Conservation (phyloP, 2,329 filamentous ascomycete genomes). For the Verticillium isaacii region DNA sequence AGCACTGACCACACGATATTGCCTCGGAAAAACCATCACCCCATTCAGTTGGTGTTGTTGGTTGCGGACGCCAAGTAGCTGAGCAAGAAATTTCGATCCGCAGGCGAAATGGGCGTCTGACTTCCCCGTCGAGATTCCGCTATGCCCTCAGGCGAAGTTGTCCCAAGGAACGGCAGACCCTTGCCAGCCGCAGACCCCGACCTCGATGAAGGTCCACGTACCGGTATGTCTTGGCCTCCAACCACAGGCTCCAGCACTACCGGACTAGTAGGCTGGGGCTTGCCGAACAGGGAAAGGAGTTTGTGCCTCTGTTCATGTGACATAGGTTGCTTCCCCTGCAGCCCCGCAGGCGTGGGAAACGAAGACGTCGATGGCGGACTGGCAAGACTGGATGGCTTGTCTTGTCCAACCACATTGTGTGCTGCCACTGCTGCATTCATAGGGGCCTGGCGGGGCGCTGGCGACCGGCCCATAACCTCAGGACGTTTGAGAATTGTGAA, state of each 20-base stretch:
- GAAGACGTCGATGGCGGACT: constrained; percentile 20
- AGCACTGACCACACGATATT: no score
- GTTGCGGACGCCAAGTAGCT: constrained; percentile 63
- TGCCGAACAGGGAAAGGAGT: constrained; percentile 60
- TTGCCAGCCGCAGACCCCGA: constrained; percentile 26
- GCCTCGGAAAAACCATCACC: neutral
- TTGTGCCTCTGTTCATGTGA: constrained; percentile 38
- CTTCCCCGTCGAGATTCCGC: constrained; percentile 38
- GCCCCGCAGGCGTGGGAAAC: constrained; percentile 19
- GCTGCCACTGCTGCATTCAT: neutral
- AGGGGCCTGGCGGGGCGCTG: constrained; percentile 1
- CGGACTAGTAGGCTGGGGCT: constrained; percentile 24
- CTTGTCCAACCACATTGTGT: neutral
- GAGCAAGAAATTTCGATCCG: constrained; percentile 71
- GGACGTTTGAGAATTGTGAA: constrained; percentile 4
- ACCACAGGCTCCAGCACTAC: neutral
- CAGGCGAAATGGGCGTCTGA: constrained; percentile 57
- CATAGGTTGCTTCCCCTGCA: constrained; percentile 27
- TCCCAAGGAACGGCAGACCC: constrained; percentile 39
- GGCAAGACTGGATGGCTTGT: constrained; percentile 15
- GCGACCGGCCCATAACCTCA: constrained; percentile 1
- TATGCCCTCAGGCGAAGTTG: constrained; percentile 16
- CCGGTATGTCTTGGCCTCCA: neutral
- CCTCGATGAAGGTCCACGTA: constrained; percentile 2
- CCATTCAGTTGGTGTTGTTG: constrained; percentile 19